Conservation (phyloP, 257 asterid species). For the Solanum dulcamara region DNA sequence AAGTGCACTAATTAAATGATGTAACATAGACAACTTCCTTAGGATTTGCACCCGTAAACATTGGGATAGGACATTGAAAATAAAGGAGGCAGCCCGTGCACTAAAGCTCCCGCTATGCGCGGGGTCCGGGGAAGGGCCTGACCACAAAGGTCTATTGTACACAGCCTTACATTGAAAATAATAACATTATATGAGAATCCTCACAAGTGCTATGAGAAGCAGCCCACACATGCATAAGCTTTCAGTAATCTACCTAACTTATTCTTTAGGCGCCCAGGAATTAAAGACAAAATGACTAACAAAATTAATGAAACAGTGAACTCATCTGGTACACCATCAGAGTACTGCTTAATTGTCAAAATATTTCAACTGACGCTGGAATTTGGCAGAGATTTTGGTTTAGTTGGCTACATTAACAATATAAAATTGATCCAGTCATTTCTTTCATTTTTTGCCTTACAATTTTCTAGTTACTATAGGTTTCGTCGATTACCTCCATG, state of each 20-base stretch:
- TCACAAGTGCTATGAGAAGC: not conserved
- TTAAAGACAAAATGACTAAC: not conserved
- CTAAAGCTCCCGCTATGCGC: no score
- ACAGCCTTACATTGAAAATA: not conserved
- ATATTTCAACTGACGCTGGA: not conserved
- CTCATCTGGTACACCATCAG: not conserved
- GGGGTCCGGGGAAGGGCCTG: no score
- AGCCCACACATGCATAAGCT: not conserved
- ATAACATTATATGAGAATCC: not conserved
- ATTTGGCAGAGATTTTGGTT: not conserved
- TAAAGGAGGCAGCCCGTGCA: no score
- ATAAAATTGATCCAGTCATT: not conserved
- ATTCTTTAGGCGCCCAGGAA: not conserved
- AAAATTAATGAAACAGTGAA: not conserved
- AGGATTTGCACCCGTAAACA: not conserved
- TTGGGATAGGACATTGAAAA: not conserved
- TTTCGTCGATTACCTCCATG: conserved; percentile 65
- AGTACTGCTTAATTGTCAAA: not conserved
- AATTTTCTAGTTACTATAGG: not conserved
- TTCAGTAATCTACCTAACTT: not conserved
- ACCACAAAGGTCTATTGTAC: no score
- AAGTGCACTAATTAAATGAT: not conserved
- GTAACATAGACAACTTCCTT: not conserved
- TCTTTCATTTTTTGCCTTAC: not conserved
- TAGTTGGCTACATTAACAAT: not conserved